These are phyloP conservation scores for Cutaneotrichosporon dermatis DNA, from an alignment of 1,284 basidiomycete species.

Conservation along the genomic window DNA sequence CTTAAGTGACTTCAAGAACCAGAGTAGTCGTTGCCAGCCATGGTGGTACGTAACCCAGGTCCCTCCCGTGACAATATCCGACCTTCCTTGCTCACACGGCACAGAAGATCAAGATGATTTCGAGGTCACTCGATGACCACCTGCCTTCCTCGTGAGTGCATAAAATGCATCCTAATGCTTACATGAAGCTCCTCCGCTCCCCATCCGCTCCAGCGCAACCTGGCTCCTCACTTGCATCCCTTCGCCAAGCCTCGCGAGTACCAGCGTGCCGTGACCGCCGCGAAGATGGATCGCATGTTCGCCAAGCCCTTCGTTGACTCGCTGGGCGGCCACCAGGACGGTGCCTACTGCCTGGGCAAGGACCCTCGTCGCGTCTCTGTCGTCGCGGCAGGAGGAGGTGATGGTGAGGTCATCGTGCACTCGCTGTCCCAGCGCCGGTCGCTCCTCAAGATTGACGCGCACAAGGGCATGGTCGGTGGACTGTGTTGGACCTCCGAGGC, in stretches of 20 bases:
- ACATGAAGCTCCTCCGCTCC: conserved; percentile 37
- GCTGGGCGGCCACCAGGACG: conserved; percentile 90
- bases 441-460: conserved; percentile 69
- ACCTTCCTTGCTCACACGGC: background rate
- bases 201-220: conserved; percentile 77
- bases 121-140: conserved; percentile 49
- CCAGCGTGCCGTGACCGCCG: conserved; percentile 86
- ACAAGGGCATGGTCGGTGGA: conserved; percentile 88
- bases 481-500: conserved; percentile 47
- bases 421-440: conserved; percentile 69
- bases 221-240: conserved; percentile 89
- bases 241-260: conserved; percentile 90
- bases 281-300: conserved; percentile 95
- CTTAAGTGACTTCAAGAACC: background rate
- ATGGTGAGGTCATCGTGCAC: conserved; percentile 90
- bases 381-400: conserved; percentile 91
- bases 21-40: background rate
- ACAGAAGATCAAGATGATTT: conserved; percentile 51
- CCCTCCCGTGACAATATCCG: too few species aligned
- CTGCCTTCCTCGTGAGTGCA: conserved; percentile 43
- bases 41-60: conserved; percentile 7
- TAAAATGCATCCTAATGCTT: background rate
- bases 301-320: conserved; percentile 91
- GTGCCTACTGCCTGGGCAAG: conserved; percentile 80
- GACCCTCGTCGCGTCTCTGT: conserved; percentile 72